Conservation (phyloP, 345 rosid genomes). For the Aegle marmelos region DNA sequence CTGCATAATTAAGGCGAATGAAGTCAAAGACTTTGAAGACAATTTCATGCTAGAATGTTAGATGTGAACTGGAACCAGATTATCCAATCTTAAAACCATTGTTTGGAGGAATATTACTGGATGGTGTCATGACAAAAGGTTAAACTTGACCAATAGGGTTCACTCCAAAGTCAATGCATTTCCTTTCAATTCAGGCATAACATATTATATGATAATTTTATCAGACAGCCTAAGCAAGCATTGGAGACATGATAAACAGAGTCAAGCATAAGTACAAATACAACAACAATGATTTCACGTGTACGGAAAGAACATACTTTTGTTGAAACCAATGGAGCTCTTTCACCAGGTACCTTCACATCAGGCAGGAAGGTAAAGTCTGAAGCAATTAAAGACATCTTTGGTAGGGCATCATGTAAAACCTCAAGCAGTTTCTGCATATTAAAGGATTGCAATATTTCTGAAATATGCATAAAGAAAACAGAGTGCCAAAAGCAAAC, state of each 20-base stretch:
- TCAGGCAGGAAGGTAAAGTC: constrained; percentile 97
- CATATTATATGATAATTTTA: neutral
- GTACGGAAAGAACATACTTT: constrained; percentile 48
- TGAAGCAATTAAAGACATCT: constrained; percentile 93
- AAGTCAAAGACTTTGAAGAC: constrained; percentile 1
- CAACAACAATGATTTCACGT: neutral
- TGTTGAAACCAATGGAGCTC: constrained; percentile 96
- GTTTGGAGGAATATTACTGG: neutral
- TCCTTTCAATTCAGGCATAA: neutral
- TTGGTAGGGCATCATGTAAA: constrained; percentile 76
- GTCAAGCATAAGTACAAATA: neutral
- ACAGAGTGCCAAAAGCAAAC: neutral
- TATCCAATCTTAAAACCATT: neutral
- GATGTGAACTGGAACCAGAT: neutral
- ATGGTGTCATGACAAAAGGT: neutral
- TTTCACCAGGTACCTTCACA: constrained; percentile 81
- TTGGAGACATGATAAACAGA: neutral
- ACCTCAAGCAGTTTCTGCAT: constrained; percentile 82
- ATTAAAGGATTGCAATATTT: constrained; percentile 15
- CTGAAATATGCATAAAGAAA: constrained; percentile 4
- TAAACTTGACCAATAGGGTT: neutral
- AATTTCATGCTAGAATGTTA: neutral
- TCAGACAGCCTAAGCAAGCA: neutral
- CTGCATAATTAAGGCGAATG: constrained; percentile 46
- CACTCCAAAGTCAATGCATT: neutral